Percentiles rank a stretch among this genome's conserved stretches.
phyloP scores from a whole-genome alignment of 2,329 filamentous ascomycete genomes.

The Aspergillus vadensis region DNA sequence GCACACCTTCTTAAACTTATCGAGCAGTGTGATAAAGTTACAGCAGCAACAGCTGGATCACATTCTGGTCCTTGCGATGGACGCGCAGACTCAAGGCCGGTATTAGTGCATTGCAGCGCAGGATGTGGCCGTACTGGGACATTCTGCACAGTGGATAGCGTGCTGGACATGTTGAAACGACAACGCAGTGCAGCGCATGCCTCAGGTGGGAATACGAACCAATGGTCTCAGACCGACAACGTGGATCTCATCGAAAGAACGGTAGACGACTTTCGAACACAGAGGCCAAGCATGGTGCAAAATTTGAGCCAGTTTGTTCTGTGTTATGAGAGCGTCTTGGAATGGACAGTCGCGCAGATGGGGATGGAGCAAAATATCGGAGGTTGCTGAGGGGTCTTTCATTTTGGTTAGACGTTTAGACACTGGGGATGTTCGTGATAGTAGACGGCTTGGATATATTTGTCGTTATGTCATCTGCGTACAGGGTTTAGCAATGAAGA shows the following conservation, averaged over 20 bases:
- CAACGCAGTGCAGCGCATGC: slow-evolving; percentile 53
- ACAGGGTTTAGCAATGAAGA: neutral
- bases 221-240: slow-evolving; percentile 70
- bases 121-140: slow-evolving; percentile 94
- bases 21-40: slow-evolving; percentile 77
- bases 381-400: neutral
- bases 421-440: neutral
- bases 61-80: slow-evolving; percentile 53
- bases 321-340: slow-evolving; percentile 91
- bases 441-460: neutral
- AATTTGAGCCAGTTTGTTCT: slow-evolving; percentile 90
- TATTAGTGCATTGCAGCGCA: slow-evolving; percentile 93
- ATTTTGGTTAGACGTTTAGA: neutral
- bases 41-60: slow-evolving; percentile 42
- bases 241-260: slow-evolving; percentile 82
- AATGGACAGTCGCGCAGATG: slow-evolving; percentile 67
- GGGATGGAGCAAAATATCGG: slow-evolving; percentile 12
- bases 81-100: slow-evolving; percentile 63
- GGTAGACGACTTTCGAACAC: slow-evolving; percentile 85
- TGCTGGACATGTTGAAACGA: slow-evolving; percentile 95
- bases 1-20: slow-evolving; percentile 83
- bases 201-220: slow-evolving; percentile 34
- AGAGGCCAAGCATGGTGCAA: slow-evolving; percentile 95
- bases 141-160: slow-evolving; percentile 94
- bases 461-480: neutral